These are phyloP conservation scores for Lentinula raphanica DNA, from an alignment of 768 basidiomycete genomes.

Conservation along the genomic window DNA sequence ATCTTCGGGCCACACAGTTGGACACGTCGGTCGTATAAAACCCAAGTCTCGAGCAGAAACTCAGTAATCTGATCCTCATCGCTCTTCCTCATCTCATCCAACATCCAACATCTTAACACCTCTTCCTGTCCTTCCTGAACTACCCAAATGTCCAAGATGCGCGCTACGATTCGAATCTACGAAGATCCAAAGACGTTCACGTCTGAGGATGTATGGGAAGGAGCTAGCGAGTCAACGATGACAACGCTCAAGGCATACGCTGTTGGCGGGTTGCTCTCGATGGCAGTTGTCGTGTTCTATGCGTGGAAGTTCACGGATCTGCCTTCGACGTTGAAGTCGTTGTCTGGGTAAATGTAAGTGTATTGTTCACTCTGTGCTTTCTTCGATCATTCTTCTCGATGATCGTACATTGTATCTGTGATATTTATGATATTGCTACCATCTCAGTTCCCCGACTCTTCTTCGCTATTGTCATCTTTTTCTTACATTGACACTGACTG, in stretches of 20 bases:
- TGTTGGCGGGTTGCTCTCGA: neutral
- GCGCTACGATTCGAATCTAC: conserved; percentile 1
- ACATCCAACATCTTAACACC: neutral
- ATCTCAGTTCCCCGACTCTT: too few relatives aligned
- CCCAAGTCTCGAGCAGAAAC: too few relatives aligned
- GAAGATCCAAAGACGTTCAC: conserved; percentile 1
- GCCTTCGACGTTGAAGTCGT: neutral
- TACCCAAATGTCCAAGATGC: neutral
- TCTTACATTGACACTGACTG: neutral
- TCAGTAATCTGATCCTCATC: neutral
- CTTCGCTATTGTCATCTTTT: too few relatives aligned
- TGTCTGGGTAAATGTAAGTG: neutral
- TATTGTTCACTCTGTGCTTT: neutral
- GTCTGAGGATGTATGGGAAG: conserved; percentile 2
- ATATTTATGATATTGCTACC: too few relatives aligned
- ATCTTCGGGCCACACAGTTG: neutral
- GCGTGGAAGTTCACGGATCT: neutral
- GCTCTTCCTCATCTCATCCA: neutral
- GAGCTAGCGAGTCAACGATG: neutral
- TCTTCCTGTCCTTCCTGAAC: too few relatives aligned
- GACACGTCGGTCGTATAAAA: neutral
- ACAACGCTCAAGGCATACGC: neutral
- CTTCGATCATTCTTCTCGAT: too few relatives aligned
- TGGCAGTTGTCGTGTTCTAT: neutral
- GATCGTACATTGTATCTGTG: neutral